Percentiles rank a stretch among this genome's conserved stretches.
Evolutionary conservation across 1,284 basidiomycete species (phyloP).

Genomic region (Marasmius fiardii): DNA sequence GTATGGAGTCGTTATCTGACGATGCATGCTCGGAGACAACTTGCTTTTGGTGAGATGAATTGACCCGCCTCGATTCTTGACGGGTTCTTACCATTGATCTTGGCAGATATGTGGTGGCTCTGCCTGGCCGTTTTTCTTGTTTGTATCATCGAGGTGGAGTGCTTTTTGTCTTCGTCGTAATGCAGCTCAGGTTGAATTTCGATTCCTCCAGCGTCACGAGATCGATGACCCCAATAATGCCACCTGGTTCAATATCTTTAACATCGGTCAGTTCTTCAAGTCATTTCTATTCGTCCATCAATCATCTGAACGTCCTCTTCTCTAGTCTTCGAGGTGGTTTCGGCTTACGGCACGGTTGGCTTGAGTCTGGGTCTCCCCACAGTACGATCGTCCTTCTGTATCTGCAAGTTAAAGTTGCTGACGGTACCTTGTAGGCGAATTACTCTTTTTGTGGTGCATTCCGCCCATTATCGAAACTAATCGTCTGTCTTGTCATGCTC

Average conservation of each 20-base stretch:
- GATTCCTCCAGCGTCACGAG: slow-evolving; percentile 43
- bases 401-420: neutral
- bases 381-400: slow-evolving; percentile 35
- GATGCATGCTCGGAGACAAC: slow-evolving; percentile 80
- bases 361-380: slow-evolving; percentile 69
- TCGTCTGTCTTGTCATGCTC: slow-evolving; percentile 86
- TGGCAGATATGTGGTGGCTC: slow-evolving; percentile 87
- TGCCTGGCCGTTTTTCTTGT: slow-evolving; percentile 74
- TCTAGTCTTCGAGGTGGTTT: slow-evolving; percentile 83
- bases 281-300: neutral
- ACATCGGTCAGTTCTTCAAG: slow-evolving; percentile 48
- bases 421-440: slow-evolving; percentile 45
- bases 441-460: slow-evolving; percentile 83
- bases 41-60: slow-evolving; percentile 71
- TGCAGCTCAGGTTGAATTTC: slow-evolving; percentile 6
- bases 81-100: neutral
- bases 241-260: slow-evolving; percentile 79
- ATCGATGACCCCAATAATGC: slow-evolving; percentile 50
- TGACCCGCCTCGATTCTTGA: neutral
- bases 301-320: neutral
- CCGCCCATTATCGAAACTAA: slow-evolving; percentile 80
- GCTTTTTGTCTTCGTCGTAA: neutral
- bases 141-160: slow-evolving; percentile 81
- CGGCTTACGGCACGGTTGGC: slow-evolving; percentile 90
- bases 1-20: slow-evolving; percentile 78